phyloP scores from a whole-genome alignment of 2,329 filamentous ascomycete genomes.

The Hymenotorrendiella dingleyae region DNA sequence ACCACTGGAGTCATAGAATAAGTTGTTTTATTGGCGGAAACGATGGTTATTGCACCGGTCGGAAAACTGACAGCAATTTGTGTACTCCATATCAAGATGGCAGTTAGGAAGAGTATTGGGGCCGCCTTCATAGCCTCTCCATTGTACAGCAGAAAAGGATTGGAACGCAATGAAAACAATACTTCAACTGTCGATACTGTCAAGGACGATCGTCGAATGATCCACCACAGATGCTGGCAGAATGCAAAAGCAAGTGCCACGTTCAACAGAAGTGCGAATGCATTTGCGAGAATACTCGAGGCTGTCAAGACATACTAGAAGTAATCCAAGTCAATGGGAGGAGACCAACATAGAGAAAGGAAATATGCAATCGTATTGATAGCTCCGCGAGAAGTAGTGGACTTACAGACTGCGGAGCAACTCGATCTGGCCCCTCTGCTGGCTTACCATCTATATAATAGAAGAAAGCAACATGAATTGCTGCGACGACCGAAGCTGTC shows the following conservation, averaged over 20 bases:
- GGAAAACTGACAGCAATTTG: constrained; percentile 18
- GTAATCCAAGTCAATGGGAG: too few relatives aligned
- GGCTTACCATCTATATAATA: constrained; percentile 16
- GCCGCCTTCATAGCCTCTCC: constrained; percentile 10
- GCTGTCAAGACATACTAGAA: constrained; percentile 18
- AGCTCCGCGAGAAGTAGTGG: too few relatives aligned
- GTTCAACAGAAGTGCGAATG: constrained; percentile 17
- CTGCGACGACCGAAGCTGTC: constrained; percentile 16
- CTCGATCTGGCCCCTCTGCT: constrained; percentile 15
- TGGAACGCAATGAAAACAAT: constrained; percentile 17
- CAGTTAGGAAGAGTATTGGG: constrained; percentile 15
- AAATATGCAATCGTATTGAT: too few relatives aligned
- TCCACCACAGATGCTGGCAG: constrained; percentile 19
- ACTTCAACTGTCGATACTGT: constrained; percentile 23
- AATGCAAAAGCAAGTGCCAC: constrained; percentile 15
- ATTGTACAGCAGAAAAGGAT: constrained; percentile 13
- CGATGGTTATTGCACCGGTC: constrained; percentile 20
- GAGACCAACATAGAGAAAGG: too few relatives aligned
- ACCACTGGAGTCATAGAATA: constrained; percentile 8
- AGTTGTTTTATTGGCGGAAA: constrained; percentile 2
- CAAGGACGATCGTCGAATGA: constrained; percentile 18
- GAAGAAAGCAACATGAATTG: constrained; percentile 19
- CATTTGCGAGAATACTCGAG: constrained; percentile 22
- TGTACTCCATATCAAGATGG: constrained; percentile 13
- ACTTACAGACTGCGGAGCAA: constrained; percentile 19